phyloP scores from a whole-genome alignment of 257 asterid genomes.

The Mentha longifolia region DNA sequence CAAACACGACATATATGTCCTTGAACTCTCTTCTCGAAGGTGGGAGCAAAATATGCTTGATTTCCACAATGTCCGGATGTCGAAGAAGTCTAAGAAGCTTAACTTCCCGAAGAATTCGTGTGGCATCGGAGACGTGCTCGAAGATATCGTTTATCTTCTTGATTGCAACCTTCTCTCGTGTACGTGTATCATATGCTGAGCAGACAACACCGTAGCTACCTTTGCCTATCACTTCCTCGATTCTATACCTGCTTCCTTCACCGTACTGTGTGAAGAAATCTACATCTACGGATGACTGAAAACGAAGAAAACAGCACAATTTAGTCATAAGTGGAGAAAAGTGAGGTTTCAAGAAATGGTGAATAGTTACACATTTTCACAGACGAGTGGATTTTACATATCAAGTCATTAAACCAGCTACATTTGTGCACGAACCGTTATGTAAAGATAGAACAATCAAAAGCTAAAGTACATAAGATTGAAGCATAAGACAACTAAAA shows the following conservation, averaged over 20 bases:
- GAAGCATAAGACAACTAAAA: not conserved
- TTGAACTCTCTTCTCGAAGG: slow-evolving; percentile 95
- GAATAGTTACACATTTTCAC: not conserved
- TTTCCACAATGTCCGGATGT: slow-evolving; percentile 96
- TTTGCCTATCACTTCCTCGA: slow-evolving; percentile 96
- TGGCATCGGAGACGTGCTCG: slow-evolving; percentile 96
- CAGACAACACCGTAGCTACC: slow-evolving; percentile 98
- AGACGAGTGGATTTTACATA: not conserved
- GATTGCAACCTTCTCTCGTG: slow-evolving; percentile 91
- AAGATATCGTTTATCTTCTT: slow-evolving; percentile 93
- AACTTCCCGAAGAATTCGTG: slow-evolving; percentile 92
- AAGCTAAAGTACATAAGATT: not conserved
- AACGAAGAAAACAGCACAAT: not conserved
- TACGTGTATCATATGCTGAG: slow-evolving; percentile 91
- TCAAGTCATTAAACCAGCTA: not conserved
- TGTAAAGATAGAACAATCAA: not conserved
- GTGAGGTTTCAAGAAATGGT: not conserved
- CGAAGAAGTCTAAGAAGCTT: slow-evolving; percentile 97
- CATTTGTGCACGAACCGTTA: not conserved
- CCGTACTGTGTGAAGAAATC: slow-evolving; percentile 98
- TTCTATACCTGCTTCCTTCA: slow-evolving; percentile 88
- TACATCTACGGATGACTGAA: slow-evolving; percentile 73
- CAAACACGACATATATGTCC: slow-evolving; percentile 94
- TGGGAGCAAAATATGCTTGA: slow-evolving; percentile 90
- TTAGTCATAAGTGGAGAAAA: slow-evolving; percentile 6